Evolutionary conservation across 352 stramenopile genomes (phyloP).

Genomic region (Globisporangium takayamanum): DNA sequence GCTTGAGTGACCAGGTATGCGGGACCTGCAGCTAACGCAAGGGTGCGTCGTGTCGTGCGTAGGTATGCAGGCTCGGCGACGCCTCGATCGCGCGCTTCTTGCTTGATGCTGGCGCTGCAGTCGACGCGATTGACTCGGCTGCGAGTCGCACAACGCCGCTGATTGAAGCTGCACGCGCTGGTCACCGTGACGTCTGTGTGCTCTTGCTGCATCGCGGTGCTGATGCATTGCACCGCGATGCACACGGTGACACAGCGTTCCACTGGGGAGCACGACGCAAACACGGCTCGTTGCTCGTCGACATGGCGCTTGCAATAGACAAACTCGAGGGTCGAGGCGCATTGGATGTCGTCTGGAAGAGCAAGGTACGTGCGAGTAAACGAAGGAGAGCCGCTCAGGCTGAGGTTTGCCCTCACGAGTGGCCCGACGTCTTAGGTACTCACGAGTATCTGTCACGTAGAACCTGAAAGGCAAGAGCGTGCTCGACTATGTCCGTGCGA

Average conservation of each 20-base stretch:
- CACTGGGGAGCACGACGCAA: conserved; percentile 57
- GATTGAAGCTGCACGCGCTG: conserved; percentile 51
- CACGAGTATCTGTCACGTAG: conserved; percentile 14
- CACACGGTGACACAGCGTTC: conserved; percentile 58
- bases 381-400: not conserved
- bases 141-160: conserved; percentile 47
- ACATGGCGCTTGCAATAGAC: conserved; percentile 38
- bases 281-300: conserved; percentile 43
- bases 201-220: conserved; percentile 43
- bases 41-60: too few relatives aligned
- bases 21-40: not conserved
- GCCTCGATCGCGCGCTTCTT: conserved; percentile 29
- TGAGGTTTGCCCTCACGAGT: too few relatives aligned
- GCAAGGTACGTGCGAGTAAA: conserved; percentile 25
- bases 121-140: conserved; percentile 50
- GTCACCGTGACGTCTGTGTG: conserved; percentile 37
- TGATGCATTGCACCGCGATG: conserved; percentile 32
- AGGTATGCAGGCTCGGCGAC: conserved; percentile 24
- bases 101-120: conserved; percentile 30
- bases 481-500: conserved; percentile 35
- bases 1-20: not conserved
- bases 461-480: conserved; percentile 51
- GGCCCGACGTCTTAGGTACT: not conserved
- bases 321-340: conserved; percentile 15
- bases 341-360: conserved; percentile 31